Evolutionary conservation across 2,329 filamentous ascomycete species (phyloP).

Genomic region (Penicillium sp.): DNA sequence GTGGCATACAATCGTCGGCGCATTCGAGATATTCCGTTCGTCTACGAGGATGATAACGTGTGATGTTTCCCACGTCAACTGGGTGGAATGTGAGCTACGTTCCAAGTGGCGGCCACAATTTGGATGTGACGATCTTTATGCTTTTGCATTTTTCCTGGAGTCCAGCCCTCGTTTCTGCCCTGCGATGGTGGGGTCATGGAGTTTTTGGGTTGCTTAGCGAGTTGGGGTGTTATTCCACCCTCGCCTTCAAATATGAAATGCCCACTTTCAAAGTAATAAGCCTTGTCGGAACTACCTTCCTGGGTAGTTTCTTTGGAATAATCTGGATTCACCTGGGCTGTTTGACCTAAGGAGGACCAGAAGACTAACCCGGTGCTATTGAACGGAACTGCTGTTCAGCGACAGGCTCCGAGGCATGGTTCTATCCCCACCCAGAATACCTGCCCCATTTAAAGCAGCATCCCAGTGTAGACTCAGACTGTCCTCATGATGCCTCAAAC

Average conservation of each 20-base stretch:
- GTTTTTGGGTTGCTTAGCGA: neutral
- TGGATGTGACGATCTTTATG: neutral
- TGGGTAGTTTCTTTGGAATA: neutral
- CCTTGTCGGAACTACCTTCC: neutral
- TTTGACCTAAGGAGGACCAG: too few species aligned
- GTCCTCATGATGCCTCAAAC: neutral
- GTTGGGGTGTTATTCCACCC: neutral
- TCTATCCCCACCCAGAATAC: too few species aligned
- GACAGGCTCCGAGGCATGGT: too few species aligned
- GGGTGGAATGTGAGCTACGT: neutral
- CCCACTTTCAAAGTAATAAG: neutral
- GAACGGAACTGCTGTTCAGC: too few species aligned
- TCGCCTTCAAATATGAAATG: neutral
- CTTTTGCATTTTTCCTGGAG: conserved; percentile 15
- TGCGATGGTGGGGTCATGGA: neutral
- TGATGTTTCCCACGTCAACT: conserved; percentile 36
- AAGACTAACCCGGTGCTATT: too few species aligned
- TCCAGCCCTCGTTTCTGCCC: neutral
- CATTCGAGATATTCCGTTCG: conserved; percentile 87
- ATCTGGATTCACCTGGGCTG: too few species aligned
- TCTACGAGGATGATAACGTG: conserved; percentile 87
- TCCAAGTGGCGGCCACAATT: neutral
- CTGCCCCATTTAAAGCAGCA: too few species aligned
- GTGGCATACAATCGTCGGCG: conserved; percentile 76
- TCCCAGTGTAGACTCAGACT: too few species aligned